Conservation (phyloP, 2,329 filamentous ascomycete genomes). For the Didymella lethalis region DNA sequence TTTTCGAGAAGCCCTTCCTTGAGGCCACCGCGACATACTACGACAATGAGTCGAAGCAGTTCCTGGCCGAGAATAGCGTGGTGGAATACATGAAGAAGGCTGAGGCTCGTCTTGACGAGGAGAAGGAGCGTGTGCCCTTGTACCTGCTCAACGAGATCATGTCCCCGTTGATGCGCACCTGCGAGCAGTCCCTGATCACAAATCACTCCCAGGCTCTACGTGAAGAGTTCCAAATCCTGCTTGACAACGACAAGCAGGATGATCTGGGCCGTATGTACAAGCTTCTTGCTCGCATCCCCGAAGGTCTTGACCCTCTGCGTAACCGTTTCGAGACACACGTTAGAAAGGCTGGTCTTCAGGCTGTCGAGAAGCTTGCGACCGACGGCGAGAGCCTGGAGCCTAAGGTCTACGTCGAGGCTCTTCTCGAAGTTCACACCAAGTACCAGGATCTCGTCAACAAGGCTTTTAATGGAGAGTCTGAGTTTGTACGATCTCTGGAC, state of each 20-base stretch:
- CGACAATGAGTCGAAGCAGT: conserved; percentile 88
- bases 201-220: conserved; percentile 86
- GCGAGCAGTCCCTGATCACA: conserved; percentile 87
- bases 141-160: conserved; percentile 93
- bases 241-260: conserved; percentile 93
- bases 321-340: conserved; percentile 92
- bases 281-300: conserved; percentile 84
- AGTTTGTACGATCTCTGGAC: conserved; percentile 94
- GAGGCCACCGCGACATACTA: conserved; percentile 86
- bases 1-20: conserved; percentile 94
- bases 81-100: conserved; percentile 99
- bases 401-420: conserved; percentile 93
- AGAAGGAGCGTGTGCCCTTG: conserved; percentile 90
- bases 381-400: conserved; percentile 92
- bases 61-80: conserved; percentile 94
- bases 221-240: conserved; percentile 92
- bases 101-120: conserved; percentile 84
- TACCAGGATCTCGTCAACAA: conserved; percentile 91
- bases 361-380: conserved; percentile 88
- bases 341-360: conserved; percentile 83
- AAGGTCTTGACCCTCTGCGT: conserved; percentile 88
- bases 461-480: conserved; percentile 93
- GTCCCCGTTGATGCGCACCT: conserved; percentile 81
- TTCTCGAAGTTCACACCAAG: conserved; percentile 92
- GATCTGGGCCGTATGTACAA: conserved; percentile 98